phyloP scores from a whole-genome alignment of 345 rosid species.

The Lepidium didymum region DNA sequence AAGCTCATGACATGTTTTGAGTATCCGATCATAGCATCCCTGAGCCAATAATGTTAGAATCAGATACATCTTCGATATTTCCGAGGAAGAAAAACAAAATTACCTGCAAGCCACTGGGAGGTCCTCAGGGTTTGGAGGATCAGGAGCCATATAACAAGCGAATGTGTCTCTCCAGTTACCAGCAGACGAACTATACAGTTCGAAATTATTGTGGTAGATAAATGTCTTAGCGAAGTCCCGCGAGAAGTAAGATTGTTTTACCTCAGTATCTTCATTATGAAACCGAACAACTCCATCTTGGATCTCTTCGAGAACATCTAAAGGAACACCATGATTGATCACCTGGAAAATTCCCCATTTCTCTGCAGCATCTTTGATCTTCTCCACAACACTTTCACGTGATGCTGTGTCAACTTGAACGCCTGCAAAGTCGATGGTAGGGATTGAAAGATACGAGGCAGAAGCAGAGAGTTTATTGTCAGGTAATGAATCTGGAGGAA shows the following conservation, averaged over 20 bases:
- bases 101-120: constrained; percentile 48
- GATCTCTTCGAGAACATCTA: constrained; percentile 24
- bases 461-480: neutral
- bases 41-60: constrained; percentile 5
- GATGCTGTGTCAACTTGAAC: neutral
- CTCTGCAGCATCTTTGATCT: constrained; percentile 30
- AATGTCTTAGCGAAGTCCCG: constrained; percentile 23
- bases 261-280: constrained; percentile 32
- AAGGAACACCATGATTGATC: constrained; percentile 44
- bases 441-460: constrained; percentile 9
- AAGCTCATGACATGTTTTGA: constrained; percentile 27
- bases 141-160: constrained; percentile 32
- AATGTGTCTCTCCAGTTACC: constrained; percentile 47
- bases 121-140: constrained; percentile 34
- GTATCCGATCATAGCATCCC: constrained; percentile 34
- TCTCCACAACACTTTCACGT: constrained; percentile 13
- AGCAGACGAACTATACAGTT: constrained; percentile 25
- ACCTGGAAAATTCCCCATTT: constrained; percentile 46
- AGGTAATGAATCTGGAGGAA: neutral
- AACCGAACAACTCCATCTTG: constrained; percentile 30
- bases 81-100: neutral
- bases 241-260: constrained; percentile 34
- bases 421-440: constrained; percentile 36
- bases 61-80: neutral
- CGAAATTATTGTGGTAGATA: constrained; percentile 34